Evolutionary conservation across 768 basidiomycete genomes (phyloP).

Genomic region (Chlorophyllum brunneum): DNA sequence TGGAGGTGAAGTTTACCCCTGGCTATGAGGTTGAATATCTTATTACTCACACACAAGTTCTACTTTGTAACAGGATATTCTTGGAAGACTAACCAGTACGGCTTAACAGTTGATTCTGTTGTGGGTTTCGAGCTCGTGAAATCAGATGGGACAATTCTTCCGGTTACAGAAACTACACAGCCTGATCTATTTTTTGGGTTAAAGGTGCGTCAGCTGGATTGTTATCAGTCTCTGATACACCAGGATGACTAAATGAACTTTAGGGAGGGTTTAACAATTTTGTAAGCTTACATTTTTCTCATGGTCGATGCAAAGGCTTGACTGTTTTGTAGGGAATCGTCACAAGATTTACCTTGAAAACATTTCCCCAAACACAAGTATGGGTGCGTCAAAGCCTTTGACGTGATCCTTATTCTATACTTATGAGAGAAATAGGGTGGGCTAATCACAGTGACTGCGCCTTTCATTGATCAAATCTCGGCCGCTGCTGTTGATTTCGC

Average conservation of each 20-base stretch:
- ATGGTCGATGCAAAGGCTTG: not conserved
- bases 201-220: slow-evolving; percentile 1
- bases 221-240: too few relatives aligned
- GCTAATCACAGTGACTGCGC: slow-evolving; percentile 29
- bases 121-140: slow-evolving; percentile 51
- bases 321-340: slow-evolving; percentile 46
- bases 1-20: too few relatives aligned
- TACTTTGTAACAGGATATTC: slow-evolving; percentile 49
- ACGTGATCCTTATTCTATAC: not conserved
- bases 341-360: slow-evolving; percentile 51
- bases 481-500: slow-evolving; percentile 39
- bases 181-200: slow-evolving; percentile 39
- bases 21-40: too few relatives aligned
- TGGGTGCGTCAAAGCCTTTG: slow-evolving; percentile 41
- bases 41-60: not conserved
- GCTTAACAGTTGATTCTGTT: slow-evolving; percentile 55
- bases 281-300: slow-evolving; percentile 17
- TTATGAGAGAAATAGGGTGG: slow-evolving; percentile 39
- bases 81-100: slow-evolving; percentile 59
- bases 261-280: slow-evolving; percentile 67
- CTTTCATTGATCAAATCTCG: slow-evolving; percentile 21
- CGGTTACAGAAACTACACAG: slow-evolving; percentile 30
- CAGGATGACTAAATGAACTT: too few relatives aligned
- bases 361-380: slow-evolving; percentile 50
- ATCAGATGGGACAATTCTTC: slow-evolving; percentile 43